Evolutionary conservation across 768 basidiomycete genomes (phyloP), one percentile per base, ranked within the genome.

Genomic region (Goffeauzyma gilvescens): DNA sequence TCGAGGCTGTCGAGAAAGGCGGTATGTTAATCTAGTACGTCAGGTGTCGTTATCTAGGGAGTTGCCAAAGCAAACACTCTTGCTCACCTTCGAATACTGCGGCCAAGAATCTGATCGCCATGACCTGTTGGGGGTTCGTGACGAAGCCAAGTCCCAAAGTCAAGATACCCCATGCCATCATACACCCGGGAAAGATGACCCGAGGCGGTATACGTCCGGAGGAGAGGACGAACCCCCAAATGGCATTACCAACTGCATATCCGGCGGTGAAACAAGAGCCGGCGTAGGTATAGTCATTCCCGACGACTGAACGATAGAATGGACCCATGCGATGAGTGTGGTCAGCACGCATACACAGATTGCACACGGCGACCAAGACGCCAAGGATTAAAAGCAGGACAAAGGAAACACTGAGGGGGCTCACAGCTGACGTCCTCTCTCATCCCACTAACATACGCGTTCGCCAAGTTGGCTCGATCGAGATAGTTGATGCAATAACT

Each of bases 401-500:
- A 48, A 38, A 72, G 71, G 53, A 80, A n/a, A 78, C 54, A 73
- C 72, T 80, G 75, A 79, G n/a, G n/a, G n/a, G n/a, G n/a, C n/a
- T n/a, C n/a, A n/a, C n/a, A 76, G 43, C 69, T 51, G 27, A 81
- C 67, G 17, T 78, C 78, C 59, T 80, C 75, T 48, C 70, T 75
- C 78, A 82, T 79, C 5, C 79, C 79, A 4, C 76, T 78, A n/a
- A 79, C 75, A 59, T 78, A 80, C 9, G 79, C 79, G 59, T 81
- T 81, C 50, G 68, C 67, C 22, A 80, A 49, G 30, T 48, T 51
- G 27, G 37, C 32, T 15, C 50, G n/a, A 27, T 51, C 50, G 28
- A 18, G 7, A 8, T 36, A 8, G 28, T 42, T 20, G 22, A 8
- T 12, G 6, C 30, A 17, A 13, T 12, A 77, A 75, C 78, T 74